A percentile compares a stretch with the other conserved stretches of the same genome.
Conservation (phyloP, 1,139 yeast genomes). For the Candida freyschussii region DNA sequence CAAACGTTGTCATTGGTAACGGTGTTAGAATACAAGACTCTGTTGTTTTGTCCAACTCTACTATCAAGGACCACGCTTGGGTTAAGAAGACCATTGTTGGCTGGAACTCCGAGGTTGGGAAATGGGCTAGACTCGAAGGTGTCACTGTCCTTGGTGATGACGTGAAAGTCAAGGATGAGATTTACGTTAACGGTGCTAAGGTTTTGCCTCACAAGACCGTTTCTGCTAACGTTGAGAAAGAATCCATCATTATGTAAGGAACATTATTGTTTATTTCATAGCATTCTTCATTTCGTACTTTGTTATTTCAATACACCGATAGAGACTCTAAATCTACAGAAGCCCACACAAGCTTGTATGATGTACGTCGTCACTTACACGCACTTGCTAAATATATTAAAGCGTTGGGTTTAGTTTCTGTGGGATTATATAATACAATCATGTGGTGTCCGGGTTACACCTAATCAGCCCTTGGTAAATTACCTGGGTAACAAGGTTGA, state of each 20-base stretch:
- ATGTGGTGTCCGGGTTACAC: too few species aligned
- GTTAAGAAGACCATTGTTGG: conserved; percentile 98
- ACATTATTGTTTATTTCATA: too few species aligned
- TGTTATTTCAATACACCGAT: background rate
- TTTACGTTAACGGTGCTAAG: conserved; percentile 98
- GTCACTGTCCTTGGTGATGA: conserved; percentile 98
- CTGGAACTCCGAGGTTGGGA: conserved; percentile 98
- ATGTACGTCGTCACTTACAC: too few species aligned
- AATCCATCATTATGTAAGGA: conserved; percentile 95
- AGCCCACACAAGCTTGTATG: too few species aligned
- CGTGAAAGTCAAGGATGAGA: conserved; percentile 96
- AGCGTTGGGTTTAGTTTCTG: too few species aligned
- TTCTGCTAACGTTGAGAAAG: conserved; percentile 93
- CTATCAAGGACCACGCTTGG: conserved; percentile 96
- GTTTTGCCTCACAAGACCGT: conserved; percentile 98
- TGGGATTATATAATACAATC: too few species aligned
- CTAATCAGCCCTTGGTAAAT: too few species aligned
- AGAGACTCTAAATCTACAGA: too few species aligned
- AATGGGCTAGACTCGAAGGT: conserved; percentile 99
- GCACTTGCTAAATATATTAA: too few species aligned
- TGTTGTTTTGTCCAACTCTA: conserved; percentile 85
- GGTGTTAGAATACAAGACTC: conserved; percentile 99
- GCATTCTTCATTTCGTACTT: conserved; percentile 2
- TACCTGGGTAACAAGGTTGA: too few species aligned
- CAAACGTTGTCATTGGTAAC: conserved; percentile 92